phyloP scores from a whole-genome alignment of 441 rosid species.

The Gossypium gossypioides region DNA sequence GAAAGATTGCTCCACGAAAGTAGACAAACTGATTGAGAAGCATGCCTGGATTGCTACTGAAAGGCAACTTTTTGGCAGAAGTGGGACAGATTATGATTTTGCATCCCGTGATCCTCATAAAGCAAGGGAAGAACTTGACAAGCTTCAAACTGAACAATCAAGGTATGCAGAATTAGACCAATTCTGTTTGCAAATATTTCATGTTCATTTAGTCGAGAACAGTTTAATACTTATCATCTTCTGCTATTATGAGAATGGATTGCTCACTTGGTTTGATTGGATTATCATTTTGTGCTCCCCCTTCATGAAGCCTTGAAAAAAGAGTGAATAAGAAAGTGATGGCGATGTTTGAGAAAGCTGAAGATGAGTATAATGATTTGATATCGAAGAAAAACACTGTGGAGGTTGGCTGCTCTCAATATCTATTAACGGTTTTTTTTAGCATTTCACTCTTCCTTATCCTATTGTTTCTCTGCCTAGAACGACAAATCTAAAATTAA shows the following conservation, averaged over 20 bases:
- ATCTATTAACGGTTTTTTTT: constrained; percentile 11
- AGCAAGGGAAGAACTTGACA: constrained; percentile 82
- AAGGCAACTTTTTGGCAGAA: constrained; percentile 85
- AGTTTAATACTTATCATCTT: background rate
- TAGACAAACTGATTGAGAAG: constrained; percentile 84
- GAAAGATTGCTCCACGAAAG: constrained; percentile 74
- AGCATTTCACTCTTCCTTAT: constrained; percentile 15
- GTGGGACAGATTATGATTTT: constrained; percentile 94
- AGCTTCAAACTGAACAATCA: constrained; percentile 81
- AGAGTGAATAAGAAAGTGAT: constrained; percentile 98
- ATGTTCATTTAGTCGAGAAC: constrained; percentile 4
- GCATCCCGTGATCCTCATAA: constrained; percentile 52
- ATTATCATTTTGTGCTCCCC: constrained; percentile 11
- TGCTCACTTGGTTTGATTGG: constrained; percentile 12
- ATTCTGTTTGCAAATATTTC: background rate
- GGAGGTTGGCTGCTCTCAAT: constrained; percentile 47
- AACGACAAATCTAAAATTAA: constrained; percentile 89
- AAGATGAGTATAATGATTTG: constrained; percentile 89
- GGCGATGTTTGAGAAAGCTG: constrained; percentile 99
- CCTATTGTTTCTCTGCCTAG: constrained; percentile 27
- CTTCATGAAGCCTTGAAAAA: constrained; percentile 69
- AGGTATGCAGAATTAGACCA: constrained; percentile 33
- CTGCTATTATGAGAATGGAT: constrained; percentile 10
- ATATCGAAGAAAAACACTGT: constrained; percentile 89
- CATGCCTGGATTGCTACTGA: constrained; percentile 93